These are phyloP conservation scores for Epichloe sp. DNA, from an alignment of 2,329 filamentous ascomycete genomes.

Conservation along the genomic window DNA sequence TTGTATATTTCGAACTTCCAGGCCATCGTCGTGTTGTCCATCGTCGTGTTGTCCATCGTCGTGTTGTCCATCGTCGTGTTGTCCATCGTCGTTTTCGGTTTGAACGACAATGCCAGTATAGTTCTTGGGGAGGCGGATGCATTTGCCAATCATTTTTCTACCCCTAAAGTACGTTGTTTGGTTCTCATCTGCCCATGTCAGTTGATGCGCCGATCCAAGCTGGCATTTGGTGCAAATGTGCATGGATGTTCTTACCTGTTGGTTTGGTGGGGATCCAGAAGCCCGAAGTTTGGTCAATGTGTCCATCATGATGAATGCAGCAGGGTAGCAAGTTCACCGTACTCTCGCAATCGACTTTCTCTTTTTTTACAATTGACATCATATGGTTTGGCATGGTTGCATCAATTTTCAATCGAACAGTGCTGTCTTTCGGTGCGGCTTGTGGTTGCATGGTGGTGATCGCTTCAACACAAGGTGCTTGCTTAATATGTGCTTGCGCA, in stretches of 20 bases:
- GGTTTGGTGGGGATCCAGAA: slow-evolving; percentile 55
- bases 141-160: slow-evolving; percentile 59
- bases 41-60: slow-evolving; percentile 24
- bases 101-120: slow-evolving; percentile 53
- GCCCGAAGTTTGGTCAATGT: slow-evolving; percentile 45
- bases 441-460: too few relatives aligned
- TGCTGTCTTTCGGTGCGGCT: not conserved
- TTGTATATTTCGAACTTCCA: slow-evolving; percentile 19
- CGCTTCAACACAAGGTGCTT: too few relatives aligned
- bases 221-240: not conserved
- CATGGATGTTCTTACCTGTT: slow-evolving; percentile 24
- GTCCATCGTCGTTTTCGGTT: slow-evolving; percentile 23
- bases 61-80: slow-evolving; percentile 18
- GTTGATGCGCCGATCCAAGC: not conserved
- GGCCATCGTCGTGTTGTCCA: slow-evolving; percentile 16
- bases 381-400: slow-evolving; percentile 29
- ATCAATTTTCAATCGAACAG: not conserved
- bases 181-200: slow-evolving; percentile 28
- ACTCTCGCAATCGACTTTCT: slow-evolving; percentile 20
- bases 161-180: slow-evolving; percentile 62
- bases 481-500: too few relatives aligned
- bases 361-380: slow-evolving; percentile 22
- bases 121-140: slow-evolving; percentile 52
- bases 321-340: slow-evolving; percentile 68
- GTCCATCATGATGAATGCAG: slow-evolving; percentile 64